phyloP scores from a whole-genome alignment of 805 yeast species.

The Wickerhamiella cacticola region DNA sequence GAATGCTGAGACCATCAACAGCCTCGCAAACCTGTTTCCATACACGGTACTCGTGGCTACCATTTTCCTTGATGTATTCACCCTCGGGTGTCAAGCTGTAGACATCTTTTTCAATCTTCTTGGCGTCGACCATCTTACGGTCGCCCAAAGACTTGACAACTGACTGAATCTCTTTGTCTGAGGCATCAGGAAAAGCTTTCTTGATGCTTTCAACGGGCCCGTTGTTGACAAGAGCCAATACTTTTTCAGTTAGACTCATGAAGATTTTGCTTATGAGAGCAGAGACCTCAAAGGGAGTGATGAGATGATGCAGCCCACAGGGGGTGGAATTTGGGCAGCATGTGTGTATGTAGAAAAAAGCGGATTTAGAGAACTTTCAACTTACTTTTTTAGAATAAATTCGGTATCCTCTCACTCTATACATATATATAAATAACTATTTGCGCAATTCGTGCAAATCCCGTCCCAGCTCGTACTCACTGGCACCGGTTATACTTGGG shows the following conservation, averaged over 20 bases:
- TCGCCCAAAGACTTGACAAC: conserved; percentile 80
- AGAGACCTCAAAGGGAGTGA: background rate
- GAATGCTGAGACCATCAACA: conserved; percentile 67
- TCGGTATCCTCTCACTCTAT: too few relatives aligned
- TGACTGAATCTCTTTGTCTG: conserved; percentile 35
- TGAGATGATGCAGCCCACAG: background rate
- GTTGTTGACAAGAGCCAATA: conserved; percentile 40
- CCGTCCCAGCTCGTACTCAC: conserved; percentile 57
- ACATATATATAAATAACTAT: conserved; percentile 8
- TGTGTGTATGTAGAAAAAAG: too few relatives aligned
- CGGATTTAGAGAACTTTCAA: too few relatives aligned
- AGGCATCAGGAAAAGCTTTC: conserved; percentile 46
- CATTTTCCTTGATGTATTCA: conserved; percentile 57
- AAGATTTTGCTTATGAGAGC: background rate
- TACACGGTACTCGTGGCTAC: conserved; percentile 83
- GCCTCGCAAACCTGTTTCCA: conserved; percentile 60
- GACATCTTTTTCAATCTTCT: conserved; percentile 58
- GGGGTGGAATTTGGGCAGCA: background rate
- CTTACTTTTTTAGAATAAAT: too few relatives aligned
- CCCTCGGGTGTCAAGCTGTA: conserved; percentile 78
- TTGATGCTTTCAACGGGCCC: conserved; percentile 60
- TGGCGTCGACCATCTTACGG: conserved; percentile 63
- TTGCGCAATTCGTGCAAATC: conserved; percentile 60
- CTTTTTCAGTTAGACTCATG: conserved; percentile 14
- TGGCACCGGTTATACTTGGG: conserved; percentile 51